Conservation (phyloP, 129 eudicot species). For the Flaveria sonorensis region DNA sequence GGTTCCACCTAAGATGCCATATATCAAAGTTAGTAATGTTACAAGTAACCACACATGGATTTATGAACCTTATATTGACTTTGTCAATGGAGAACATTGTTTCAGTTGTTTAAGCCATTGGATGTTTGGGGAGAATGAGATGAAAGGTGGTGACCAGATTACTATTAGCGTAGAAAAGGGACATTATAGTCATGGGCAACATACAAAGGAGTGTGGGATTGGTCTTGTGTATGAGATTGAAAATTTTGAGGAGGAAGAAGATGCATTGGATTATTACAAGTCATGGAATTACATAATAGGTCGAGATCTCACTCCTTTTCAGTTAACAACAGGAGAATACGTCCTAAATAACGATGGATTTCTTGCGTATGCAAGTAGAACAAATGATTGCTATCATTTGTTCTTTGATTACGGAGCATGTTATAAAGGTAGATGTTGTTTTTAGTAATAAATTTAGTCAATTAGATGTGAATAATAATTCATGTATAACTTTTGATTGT, state of each 20-base stretch:
- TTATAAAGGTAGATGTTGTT: neutral
- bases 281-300: neutral
- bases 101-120: neutral
- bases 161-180: neutral
- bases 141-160: conserved; percentile 1
- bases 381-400: neutral
- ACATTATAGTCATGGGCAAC: neutral
- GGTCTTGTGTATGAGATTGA: neutral
- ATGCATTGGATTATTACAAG: conserved; percentile 6
- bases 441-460: neutral
- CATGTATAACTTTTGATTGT: neutral
- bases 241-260: neutral
- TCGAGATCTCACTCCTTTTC: neutral
- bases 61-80: neutral
- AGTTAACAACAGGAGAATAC: conserved; percentile 18
- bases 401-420: neutral
- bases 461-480: neutral
- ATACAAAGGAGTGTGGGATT: neutral
- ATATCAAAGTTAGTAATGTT: neutral
- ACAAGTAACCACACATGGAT: neutral
- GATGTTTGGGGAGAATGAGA: conserved; percentile 10
- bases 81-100: neutral
- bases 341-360: neutral
- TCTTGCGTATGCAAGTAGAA: neutral
- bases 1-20: neutral